Conservation (phyloP, 2,329 filamentous ascomycete genomes). For the Berkeleyomyces rouxiae region DNA sequence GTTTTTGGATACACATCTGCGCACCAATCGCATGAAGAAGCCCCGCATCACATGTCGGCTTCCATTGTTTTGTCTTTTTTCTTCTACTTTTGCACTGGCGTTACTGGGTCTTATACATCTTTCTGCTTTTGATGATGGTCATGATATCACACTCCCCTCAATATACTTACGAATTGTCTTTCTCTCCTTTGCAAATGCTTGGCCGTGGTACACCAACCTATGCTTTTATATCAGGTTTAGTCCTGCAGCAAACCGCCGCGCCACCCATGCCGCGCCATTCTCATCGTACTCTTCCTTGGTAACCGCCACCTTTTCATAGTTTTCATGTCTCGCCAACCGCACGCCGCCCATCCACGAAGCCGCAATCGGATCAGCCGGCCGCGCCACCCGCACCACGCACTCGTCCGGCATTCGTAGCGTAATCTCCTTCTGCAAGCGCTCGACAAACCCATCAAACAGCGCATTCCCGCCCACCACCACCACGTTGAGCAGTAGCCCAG, state of each 20-base stretch:
- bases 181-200: not conserved
- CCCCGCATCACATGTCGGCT: not conserved
- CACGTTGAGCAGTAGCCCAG: constrained; percentile 70
- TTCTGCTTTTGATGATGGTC: not conserved
- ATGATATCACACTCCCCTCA: constrained; percentile 1
- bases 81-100: not conserved
- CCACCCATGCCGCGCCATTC: constrained; percentile 58
- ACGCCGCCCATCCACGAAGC: constrained; percentile 80
- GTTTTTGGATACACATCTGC: not conserved
- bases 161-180: not conserved
- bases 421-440: constrained; percentile 61
- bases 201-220: not conserved
- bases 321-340: constrained; percentile 51
- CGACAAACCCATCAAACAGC: constrained; percentile 62
- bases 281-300: constrained; percentile 86
- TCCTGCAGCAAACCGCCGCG: constrained; percentile 44
- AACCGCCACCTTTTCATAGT: constrained; percentile 54
- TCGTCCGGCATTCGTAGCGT: constrained; percentile 56
- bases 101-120: constrained; percentile 1
- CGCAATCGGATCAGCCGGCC: constrained; percentile 54
- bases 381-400: constrained; percentile 57
- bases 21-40: too few relatives aligned
- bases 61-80: not conserved
- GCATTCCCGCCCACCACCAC: constrained; percentile 78
- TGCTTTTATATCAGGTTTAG: constrained; percentile 5